Evolutionary conservation across 495 filamentous ascomycete genomes (phyloP).

Genomic region (Trypethelium eluteriae): DNA sequence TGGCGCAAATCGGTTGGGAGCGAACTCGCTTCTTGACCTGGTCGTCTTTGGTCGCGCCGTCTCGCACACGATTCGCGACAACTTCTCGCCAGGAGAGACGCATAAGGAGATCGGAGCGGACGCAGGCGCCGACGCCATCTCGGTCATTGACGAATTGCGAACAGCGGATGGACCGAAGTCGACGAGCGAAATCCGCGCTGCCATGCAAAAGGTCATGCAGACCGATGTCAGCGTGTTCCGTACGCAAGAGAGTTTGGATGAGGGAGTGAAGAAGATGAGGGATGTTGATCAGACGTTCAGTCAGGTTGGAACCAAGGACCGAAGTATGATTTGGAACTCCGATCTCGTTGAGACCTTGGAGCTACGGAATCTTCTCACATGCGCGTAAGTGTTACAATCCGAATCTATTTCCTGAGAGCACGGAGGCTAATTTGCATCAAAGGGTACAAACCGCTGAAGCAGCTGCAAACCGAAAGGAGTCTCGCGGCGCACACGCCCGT

Average conservation of each 20-base stretch:
- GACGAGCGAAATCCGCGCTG: slow-evolving; percentile 74
- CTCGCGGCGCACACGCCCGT: slow-evolving; percentile 86
- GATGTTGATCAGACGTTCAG: slow-evolving; percentile 69
- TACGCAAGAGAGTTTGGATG: slow-evolving; percentile 78
- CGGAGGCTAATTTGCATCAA: not conserved
- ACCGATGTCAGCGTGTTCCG: slow-evolving; percentile 93
- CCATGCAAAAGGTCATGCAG: slow-evolving; percentile 98
- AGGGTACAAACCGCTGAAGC: slow-evolving; percentile 75
- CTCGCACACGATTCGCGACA: slow-evolving; percentile 89
- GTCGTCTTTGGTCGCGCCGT: slow-evolving; percentile 96
- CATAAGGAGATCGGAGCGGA: slow-evolving; percentile 70
- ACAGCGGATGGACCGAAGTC: slow-evolving; percentile 73
- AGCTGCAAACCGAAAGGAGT: slow-evolving; percentile 87
- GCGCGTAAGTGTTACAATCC: slow-evolving; percentile 54
- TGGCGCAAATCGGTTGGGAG: slow-evolving; percentile 93
- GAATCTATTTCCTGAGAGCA: not conserved
- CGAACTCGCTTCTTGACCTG: slow-evolving; percentile 94
- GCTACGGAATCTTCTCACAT: slow-evolving; percentile 86
- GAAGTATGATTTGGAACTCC: slow-evolving; percentile 99
- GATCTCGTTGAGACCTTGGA: slow-evolving; percentile 95
- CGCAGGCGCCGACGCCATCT: slow-evolving; percentile 78
- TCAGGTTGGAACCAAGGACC: slow-evolving; percentile 86
- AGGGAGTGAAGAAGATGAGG: slow-evolving; percentile 68
- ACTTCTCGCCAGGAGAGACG: slow-evolving; percentile 67
- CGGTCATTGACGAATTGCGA: slow-evolving; percentile 73